These are phyloP conservation scores for Diaporthe vaccinii DNA, from an alignment of 2,329 filamentous ascomycete species.

Conservation along the genomic window DNA sequence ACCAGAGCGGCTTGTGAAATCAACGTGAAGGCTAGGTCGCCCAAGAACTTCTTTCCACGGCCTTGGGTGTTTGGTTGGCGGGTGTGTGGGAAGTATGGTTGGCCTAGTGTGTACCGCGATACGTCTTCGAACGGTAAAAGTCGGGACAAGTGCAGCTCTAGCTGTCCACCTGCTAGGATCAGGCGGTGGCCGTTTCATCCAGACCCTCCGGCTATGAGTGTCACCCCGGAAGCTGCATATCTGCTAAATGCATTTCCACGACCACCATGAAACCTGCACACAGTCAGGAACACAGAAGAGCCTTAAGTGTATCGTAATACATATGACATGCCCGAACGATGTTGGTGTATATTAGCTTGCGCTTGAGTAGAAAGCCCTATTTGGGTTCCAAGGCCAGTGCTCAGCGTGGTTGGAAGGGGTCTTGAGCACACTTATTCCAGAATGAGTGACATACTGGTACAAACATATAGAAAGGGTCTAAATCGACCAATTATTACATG, in stretches of 20 bases:
- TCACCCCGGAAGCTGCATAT: not conserved
- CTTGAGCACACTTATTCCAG: not conserved
- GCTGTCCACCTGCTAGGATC: constrained; percentile 3
- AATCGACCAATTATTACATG: not conserved
- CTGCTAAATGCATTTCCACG: not conserved
- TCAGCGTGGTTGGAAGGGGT: not conserved
- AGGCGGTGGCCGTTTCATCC: not conserved
- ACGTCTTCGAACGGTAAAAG: not conserved
- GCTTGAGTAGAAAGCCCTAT: not conserved
- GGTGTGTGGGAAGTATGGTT: too few species aligned
- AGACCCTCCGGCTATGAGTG: constrained; percentile 5
- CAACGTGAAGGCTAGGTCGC: not conserved
- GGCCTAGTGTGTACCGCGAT: not conserved
- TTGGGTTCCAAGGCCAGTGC: too few species aligned
- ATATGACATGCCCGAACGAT: not conserved
- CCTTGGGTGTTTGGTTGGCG: not conserved
- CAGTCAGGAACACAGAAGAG: not conserved
- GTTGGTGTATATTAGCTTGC: not conserved
- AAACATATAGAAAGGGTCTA: not conserved
- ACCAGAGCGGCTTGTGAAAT: not conserved
- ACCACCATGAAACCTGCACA: not conserved
- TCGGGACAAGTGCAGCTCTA: not conserved
- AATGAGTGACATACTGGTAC: not conserved
- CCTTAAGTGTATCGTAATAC: too few species aligned
- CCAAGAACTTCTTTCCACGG: not conserved